Evolutionary conservation across 2,329 filamentous ascomycete species (phyloP).

Genomic region (Pseudocercospora musae): DNA sequence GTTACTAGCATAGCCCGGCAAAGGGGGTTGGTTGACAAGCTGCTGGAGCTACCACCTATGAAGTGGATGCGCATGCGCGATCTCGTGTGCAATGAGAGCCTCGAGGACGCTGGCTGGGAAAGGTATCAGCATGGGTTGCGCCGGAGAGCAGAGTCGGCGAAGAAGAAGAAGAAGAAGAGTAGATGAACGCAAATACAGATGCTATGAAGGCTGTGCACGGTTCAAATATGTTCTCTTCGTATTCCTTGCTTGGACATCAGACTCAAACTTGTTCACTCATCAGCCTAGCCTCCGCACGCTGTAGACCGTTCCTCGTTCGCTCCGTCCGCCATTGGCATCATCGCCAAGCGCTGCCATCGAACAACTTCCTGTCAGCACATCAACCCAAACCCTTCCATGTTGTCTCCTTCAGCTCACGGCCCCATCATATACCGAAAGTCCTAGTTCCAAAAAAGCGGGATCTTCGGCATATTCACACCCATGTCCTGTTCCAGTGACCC

Average conservation of each 20-base stretch:
- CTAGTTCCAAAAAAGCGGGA: neutral
- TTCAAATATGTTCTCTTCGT: neutral
- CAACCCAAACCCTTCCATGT: neutral
- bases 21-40: constrained; percentile 69
- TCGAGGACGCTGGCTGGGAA: constrained; percentile 90
- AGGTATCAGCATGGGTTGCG: constrained; percentile 67
- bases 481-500: neutral
- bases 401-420: neutral
- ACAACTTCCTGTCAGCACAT: neutral
- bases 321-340: neutral
- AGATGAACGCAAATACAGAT: constrained; percentile 7
- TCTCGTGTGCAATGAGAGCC: constrained; percentile 79
- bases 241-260: no score
- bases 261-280: no score
- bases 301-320: neutral
- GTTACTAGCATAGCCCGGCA: constrained; percentile 65
- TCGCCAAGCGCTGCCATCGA: neutral
- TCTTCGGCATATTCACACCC: neutral
- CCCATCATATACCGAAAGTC: neutral
- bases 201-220: neutral
- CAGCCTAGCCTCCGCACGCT: no score
- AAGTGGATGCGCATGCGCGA: constrained; percentile 73
- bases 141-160: constrained; percentile 24
- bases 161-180: constrained; percentile 17
- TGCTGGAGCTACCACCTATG: constrained; percentile 62